Evolutionary conservation across 2,329 filamentous ascomycete species (phyloP), one percentile per base, ranked within the genome.

Genomic region (Pseudogymnoascus sp.): DNA sequence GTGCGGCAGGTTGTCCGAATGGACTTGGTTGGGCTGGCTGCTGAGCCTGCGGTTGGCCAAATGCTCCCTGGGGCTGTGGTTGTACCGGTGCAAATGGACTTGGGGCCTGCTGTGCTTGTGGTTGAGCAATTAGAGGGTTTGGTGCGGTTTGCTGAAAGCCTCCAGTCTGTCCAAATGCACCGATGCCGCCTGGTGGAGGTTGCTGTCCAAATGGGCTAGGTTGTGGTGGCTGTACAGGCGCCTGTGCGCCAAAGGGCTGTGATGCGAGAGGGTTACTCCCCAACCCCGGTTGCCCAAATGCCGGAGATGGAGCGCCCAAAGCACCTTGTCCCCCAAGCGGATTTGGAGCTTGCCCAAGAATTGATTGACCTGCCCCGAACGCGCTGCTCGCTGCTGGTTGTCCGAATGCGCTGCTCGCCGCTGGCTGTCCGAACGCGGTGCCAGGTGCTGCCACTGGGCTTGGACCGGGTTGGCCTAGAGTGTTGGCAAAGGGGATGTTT

Each of bases 151-250:
- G 36, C 77, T 78, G 9, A 76, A 76, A 0, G 74, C 71, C 50
- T 19, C 50, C 50, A 15, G 50, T 11, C 28, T 57, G 50, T 13
- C 28, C 50, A 19, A 57, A 57, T 13, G 50, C 28, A 57, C 50
- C 50, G 76, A 35, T 57, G 35, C 13, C 44, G 19, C 28, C 10
- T n/a, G 68, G 73, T 61, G 72, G 67, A 59, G 73, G 68, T 19
- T 77, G 69, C 63, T 78, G 77, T 2, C 80, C 78, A 66, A 85
- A 84, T 0, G 75, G 70, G 59, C 73, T 76, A 10, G 71, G 60
- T 53, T 69, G 65, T 19, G 66, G 60, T 64, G 77, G 76, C 44
- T 64, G 60, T n/a, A 74, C 76, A 68, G 50, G 26, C 21, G 50
- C 50, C 28, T 33, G 50, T 28, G 10, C n/a, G 21, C 63, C 63